phyloP scores from a whole-genome alignment of 2,329 filamentous ascomycete genomes.

The Curvularia spicifera region DNA sequence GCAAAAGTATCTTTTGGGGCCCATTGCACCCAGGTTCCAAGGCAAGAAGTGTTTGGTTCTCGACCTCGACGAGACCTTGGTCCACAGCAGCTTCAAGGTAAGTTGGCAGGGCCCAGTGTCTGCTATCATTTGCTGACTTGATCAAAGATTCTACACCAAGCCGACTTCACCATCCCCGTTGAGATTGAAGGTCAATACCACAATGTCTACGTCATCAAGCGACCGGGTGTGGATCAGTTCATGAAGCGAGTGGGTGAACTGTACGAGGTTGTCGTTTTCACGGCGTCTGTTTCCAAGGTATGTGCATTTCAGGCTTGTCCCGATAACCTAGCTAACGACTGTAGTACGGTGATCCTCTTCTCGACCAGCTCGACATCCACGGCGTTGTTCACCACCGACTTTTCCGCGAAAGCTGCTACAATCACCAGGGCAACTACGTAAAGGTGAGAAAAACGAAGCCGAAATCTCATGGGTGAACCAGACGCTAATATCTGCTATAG shows the following conservation, averaged over 20 bases:
- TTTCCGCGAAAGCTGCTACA: conserved; percentile 98
- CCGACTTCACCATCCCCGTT: conserved; percentile 97
- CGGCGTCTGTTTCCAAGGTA: conserved; percentile 96
- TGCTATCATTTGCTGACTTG: conserved; percentile 19
- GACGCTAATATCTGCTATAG: conserved; percentile 43
- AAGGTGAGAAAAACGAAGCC: conserved; percentile 61
- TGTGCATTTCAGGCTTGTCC: conserved; percentile 9
- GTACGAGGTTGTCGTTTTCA: conserved; percentile 98
- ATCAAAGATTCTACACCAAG: conserved; percentile 90
- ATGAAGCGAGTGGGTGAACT: conserved; percentile 98
- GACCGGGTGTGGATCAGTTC: conserved; percentile 97
- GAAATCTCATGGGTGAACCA: not conserved
- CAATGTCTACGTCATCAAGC: conserved; percentile 99
- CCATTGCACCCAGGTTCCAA: conserved; percentile 77
- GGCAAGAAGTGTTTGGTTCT: conserved; percentile 94
- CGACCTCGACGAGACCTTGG: conserved; percentile 93
- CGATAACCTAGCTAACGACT: conserved; percentile 19
- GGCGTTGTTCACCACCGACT: conserved; percentile 93
- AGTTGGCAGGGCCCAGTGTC: conserved; percentile 21
- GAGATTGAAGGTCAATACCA: conserved; percentile 99
- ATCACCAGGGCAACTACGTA: conserved; percentile 99
- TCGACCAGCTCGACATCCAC: conserved; percentile 97
- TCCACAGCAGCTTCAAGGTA: conserved; percentile 99
- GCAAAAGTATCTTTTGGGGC: conserved; percentile 78
- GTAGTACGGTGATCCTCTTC: conserved; percentile 91